These are phyloP conservation scores for Monascus purpureus DNA, from an alignment of 495 filamentous ascomycete genomes.

Conservation along the genomic window DNA sequence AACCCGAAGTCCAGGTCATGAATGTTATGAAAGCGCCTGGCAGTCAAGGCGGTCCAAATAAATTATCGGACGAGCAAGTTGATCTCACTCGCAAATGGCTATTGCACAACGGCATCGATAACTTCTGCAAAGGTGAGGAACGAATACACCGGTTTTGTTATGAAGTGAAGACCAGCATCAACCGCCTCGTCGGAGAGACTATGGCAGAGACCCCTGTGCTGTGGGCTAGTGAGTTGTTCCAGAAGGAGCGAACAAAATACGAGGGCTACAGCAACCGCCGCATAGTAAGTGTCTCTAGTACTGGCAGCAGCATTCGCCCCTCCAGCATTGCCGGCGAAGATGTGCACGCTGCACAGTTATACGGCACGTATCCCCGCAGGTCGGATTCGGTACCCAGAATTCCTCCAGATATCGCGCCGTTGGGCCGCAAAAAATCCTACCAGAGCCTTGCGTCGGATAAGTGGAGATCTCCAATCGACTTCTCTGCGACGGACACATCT, in stretches of 20 bases:
- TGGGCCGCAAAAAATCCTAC: conserved; percentile 35
- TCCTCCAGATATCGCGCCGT: conserved; percentile 19
- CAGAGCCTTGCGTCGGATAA: conserved; percentile 56
- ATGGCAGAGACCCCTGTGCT: conserved; percentile 79
- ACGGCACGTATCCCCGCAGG: conserved; percentile 19
- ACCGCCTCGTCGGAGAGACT: conserved; percentile 73
- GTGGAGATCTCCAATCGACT: conserved; percentile 38
- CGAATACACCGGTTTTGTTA: conserved; percentile 88
- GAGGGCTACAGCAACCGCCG: conserved; percentile 44
- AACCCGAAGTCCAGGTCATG: conserved; percentile 75
- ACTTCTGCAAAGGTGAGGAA: conserved; percentile 93
- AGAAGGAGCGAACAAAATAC: conserved; percentile 60
- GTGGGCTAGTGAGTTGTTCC: conserved; percentile 84
- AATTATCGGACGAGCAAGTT: conserved; percentile 90
- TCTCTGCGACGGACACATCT: conserved; percentile 33
- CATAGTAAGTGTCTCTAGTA: conserved; percentile 30
- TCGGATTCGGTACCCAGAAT: conserved; percentile 27
- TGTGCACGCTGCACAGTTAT: conserved; percentile 13
- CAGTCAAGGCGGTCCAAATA: conserved; percentile 82
- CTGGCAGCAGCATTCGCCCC: conserved; percentile 25
- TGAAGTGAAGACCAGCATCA: conserved; percentile 77
- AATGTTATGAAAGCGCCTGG: conserved; percentile 72
- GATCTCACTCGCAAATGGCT: conserved; percentile 80
- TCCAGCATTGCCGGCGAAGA: conserved; percentile 44
- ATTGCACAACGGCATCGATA: conserved; percentile 67